Conservation (phyloP, 1,139 yeast genomes). For the Saccharomycopsis crataegensis region DNA sequence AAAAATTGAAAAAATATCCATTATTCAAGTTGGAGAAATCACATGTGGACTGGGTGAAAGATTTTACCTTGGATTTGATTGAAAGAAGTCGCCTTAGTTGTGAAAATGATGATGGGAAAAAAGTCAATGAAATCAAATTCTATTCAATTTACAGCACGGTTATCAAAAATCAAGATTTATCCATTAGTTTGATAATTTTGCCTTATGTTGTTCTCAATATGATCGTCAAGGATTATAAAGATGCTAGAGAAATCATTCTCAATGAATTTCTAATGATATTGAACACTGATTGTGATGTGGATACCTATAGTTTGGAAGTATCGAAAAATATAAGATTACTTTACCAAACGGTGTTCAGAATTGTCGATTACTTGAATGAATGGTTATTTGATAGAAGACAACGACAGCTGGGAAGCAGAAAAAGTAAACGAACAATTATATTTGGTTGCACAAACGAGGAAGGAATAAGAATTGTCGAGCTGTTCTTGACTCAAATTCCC, state of each 20-base stretch:
- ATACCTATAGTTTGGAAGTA: constrained; percentile 40
- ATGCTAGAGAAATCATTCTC: constrained; percentile 39
- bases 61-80: constrained; percentile 58
- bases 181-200: constrained; percentile 62
- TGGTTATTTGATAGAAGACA: constrained; percentile 46
- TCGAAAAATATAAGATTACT: constrained; percentile 56
- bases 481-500: constrained; percentile 50
- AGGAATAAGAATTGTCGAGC: constrained; percentile 35
- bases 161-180: constrained; percentile 64
- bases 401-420: constrained; percentile 22
- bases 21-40: constrained; percentile 37
- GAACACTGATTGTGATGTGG: constrained; percentile 34
- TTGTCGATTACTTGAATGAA: constrained; percentile 76
- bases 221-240: constrained; percentile 44
- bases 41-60: constrained; percentile 62
- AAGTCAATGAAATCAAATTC: constrained; percentile 1
- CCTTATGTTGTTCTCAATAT: constrained; percentile 74
- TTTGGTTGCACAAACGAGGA: constrained; percentile 23
- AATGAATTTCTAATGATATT: constrained; percentile 56
- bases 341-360: constrained; percentile 65
- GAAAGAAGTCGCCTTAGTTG: constrained; percentile 28
- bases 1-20: constrained; percentile 36
- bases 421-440: constrained; percentile 22
- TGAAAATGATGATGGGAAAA: constrained; percentile 21
- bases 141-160: constrained; percentile 32